phyloP scores from a whole-genome alignment of 495 filamentous ascomycete species.

The Hypoxylon cercidicola region DNA sequence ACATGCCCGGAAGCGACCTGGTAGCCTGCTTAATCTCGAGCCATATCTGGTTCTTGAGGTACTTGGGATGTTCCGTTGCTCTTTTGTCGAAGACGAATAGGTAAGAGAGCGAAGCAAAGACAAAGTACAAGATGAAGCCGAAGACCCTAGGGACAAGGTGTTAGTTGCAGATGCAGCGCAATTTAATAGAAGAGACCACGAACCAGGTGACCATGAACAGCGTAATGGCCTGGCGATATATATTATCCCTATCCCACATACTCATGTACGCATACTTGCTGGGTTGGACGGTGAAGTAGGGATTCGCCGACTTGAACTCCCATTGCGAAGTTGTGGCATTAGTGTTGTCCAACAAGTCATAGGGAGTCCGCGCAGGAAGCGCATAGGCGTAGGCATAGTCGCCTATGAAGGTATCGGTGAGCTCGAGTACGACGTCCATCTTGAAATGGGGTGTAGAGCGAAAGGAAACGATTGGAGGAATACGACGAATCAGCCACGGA shows the following conservation, averaged over 20 bases:
- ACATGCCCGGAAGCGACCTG: slow-evolving; percentile 80
- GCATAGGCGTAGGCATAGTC: slow-evolving; percentile 81
- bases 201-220: slow-evolving; percentile 90
- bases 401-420: slow-evolving; percentile 84
- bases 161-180: slow-evolving; percentile 29
- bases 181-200: slow-evolving; percentile 40
- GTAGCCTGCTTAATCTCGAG: slow-evolving; percentile 87
- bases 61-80: slow-evolving; percentile 90
- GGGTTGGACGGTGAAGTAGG: slow-evolving; percentile 75
- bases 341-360: slow-evolving; percentile 50
- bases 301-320: slow-evolving; percentile 77
- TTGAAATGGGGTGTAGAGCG: slow-evolving; percentile 36
- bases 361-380: slow-evolving; percentile 67
- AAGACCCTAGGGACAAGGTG: slow-evolving; percentile 71
- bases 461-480: slow-evolving; percentile 9
- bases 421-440: slow-evolving; percentile 93
- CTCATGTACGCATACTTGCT: slow-evolving; percentile 84
- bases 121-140: slow-evolving; percentile 83
- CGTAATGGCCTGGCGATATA: slow-evolving; percentile 78
- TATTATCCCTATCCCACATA: slow-evolving; percentile 80
- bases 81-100: slow-evolving; percentile 93
- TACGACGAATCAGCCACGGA: neutral
- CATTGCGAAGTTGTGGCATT: slow-evolving; percentile 60
- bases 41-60: slow-evolving; percentile 90
- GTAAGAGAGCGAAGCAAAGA: slow-evolving; percentile 86